A percentile compares a stretch with the other conserved stretches of the same genome.
Conservation (phyloP, 2,329 filamentous ascomycete genomes). For the Daldinia sp. region DNA sequence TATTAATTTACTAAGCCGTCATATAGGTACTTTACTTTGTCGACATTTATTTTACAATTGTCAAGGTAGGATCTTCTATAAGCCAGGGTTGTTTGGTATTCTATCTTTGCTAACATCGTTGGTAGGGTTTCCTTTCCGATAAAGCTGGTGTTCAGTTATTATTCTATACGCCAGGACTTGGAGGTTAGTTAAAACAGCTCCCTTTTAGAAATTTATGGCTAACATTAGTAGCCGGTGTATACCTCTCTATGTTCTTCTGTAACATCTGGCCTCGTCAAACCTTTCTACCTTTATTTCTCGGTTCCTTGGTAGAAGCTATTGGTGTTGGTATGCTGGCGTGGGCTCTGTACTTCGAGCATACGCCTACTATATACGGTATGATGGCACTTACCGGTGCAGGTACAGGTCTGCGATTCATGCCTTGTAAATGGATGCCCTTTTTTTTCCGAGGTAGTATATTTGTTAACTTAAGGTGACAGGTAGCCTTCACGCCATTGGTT, state of each 20-base stretch:
- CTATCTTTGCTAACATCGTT: constrained; percentile 6
- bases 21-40: constrained; percentile 71
- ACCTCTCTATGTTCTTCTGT: constrained; percentile 64
- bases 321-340: constrained; percentile 67
- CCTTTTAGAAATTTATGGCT: constrained; percentile 1
- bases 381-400: constrained; percentile 71
- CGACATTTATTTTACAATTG: constrained; percentile 72
- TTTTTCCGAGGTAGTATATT: background rate
- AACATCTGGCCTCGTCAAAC: constrained; percentile 70
- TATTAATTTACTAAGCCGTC: constrained; percentile 29
- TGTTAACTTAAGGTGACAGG: constrained; percentile 39
- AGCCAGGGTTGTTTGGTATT: background rate
- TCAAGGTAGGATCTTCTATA: constrained; percentile 48
- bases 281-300: constrained; percentile 64
- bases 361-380: constrained; percentile 67
- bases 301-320: constrained; percentile 63
- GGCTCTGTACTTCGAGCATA: constrained; percentile 60
- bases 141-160: constrained; percentile 65
- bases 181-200: constrained; percentile 50
- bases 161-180: constrained; percentile 71
- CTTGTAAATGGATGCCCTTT: constrained; percentile 43
- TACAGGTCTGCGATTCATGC: constrained; percentile 72
- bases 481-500: constrained; percentile 68
- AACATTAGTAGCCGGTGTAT: constrained; percentile 58
- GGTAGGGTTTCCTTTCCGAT: constrained; percentile 56